A percentile compares a stretch with the other conserved stretches of the same genome.
These are phyloP conservation scores for Ogataea minuta DNA, from an alignment of 805 yeast species.

Conservation along the genomic window DNA sequence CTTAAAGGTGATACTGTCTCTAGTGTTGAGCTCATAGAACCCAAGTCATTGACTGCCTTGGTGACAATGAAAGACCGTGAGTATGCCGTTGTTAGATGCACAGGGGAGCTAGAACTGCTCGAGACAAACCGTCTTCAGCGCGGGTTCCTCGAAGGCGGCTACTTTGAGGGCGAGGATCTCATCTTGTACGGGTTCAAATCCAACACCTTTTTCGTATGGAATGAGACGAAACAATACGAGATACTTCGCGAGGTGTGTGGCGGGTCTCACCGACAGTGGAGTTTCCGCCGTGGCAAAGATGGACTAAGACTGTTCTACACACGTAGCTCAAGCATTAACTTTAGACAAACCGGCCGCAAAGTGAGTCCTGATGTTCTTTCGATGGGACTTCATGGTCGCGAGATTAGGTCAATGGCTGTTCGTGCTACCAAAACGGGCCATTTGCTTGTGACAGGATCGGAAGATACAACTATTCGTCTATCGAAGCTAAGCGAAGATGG, in stretches of 20 bases:
- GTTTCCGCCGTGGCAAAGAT: constrained; percentile 33
- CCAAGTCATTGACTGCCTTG: constrained; percentile 28
- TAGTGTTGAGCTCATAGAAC: constrained; percentile 42
- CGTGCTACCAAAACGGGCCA: constrained; percentile 32
- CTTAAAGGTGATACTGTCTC: constrained; percentile 70
- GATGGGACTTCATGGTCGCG: constrained; percentile 88
- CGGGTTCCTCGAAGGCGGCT: constrained; percentile 81
- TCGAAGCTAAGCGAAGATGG: constrained; percentile 45
- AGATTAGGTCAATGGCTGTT: constrained; percentile 73
- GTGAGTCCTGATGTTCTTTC: constrained; percentile 34
- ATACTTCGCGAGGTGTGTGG: constrained; percentile 75
- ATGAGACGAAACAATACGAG: constrained; percentile 74
- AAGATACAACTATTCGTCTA: constrained; percentile 79
- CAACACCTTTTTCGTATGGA: constrained; percentile 73
- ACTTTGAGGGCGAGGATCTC: constrained; percentile 44
- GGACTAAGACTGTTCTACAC: constrained; percentile 54
- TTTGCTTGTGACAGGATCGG: constrained; percentile 75
- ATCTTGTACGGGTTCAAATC: constrained; percentile 81
- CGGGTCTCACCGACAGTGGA: constrained; percentile 89
- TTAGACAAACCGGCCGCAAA: constrained; percentile 34
- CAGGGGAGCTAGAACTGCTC: constrained; percentile 9
- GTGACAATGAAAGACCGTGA: constrained; percentile 68
- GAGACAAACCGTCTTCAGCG: constrained; percentile 60
- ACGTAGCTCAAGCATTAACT: constrained; percentile 49
- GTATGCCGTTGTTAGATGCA: constrained; percentile 41